phyloP scores from a whole-genome alignment of 345 rosid genomes.

The Eucalyptus marginata region DNA sequence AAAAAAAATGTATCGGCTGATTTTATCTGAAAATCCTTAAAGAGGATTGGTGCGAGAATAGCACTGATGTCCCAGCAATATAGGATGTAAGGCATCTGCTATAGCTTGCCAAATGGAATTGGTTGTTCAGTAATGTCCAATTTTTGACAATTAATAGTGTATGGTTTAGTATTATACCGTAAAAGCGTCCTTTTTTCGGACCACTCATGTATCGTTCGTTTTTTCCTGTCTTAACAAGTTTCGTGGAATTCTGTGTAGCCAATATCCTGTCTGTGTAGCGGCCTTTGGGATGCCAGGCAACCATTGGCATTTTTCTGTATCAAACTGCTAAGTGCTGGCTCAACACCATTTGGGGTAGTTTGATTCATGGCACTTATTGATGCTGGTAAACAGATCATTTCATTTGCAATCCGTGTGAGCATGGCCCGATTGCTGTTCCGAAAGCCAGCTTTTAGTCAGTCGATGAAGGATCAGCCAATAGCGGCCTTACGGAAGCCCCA shows the following conservation, averaged over 20 bases:
- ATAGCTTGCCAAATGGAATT: neutral
- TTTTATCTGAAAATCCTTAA: neutral
- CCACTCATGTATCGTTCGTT: neutral
- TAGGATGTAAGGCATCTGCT: neutral
- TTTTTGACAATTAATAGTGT: neutral
- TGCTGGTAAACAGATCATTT: neutral
- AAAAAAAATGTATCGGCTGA: neutral
- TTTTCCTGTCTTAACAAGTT: neutral
- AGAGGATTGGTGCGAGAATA: neutral
- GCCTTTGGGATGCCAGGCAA: neutral
- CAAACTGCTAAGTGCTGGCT: neutral
- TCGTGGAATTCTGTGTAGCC: neutral
- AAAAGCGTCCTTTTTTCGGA: neutral
- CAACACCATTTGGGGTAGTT: neutral
- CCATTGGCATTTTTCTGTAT: neutral
- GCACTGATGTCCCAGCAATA: neutral
- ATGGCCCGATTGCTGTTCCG: neutral
- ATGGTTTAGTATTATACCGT: neutral
- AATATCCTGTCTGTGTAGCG: neutral
- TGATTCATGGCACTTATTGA: neutral
- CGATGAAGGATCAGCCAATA: neutral
- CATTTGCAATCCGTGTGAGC: neutral
- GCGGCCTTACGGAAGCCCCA: neutral
- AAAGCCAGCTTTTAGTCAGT: neutral
- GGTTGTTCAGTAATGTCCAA: neutral